Base-by-base conservation (phyloP, 345 rosid species). In the Pistacia atlantica region DNA sequence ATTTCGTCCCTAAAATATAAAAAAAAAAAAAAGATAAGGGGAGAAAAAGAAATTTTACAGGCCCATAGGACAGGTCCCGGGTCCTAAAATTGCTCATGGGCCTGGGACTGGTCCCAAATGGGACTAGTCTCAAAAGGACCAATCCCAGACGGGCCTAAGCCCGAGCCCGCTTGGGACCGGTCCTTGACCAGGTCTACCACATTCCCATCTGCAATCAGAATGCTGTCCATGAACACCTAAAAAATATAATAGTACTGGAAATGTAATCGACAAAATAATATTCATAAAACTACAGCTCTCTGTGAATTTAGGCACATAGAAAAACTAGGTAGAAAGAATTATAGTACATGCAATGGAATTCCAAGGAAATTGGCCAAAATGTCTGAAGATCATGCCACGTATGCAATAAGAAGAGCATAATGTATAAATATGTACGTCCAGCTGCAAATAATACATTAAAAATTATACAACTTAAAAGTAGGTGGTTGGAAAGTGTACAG, bases 351-450 rank as follows among this genome's bases (percentile, higher is more conserved):
- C 99, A 87, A 76, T 48, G 98, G 98, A 80, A 90, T 87, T 84
- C 97, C 90, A 31, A 93, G 91, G 82, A 84, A 85, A 75, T 82
- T 86, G 45, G 93, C 85, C 82, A 95, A 78, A 68, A 93, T 95
- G 77, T 90, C 95, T 70, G 99, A 95, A 82, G 99, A 93, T 75
- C 98, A 97, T 80, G 97, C 98, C 79, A 95, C 89, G 77, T 95
- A 95, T 64, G 98, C 97, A 66, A 95, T 86, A 5, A 95, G 97
- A 85, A 95, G 90, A 61, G 98, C 89, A 56, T 90, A 95, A 77
- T 95, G 99, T 77, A 95, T 91, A 77, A 91, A 90, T 80, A 95
- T 83, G 85, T 91, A 95, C 5, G 97, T 86, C 99, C 97, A 95
- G 79, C 98, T 95, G 92, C 93, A 84, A 59, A 25, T 17, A 51